phyloP scores from a whole-genome alignment of 768 basidiomycete genomes.

The Tephrocybe sp. region DNA sequence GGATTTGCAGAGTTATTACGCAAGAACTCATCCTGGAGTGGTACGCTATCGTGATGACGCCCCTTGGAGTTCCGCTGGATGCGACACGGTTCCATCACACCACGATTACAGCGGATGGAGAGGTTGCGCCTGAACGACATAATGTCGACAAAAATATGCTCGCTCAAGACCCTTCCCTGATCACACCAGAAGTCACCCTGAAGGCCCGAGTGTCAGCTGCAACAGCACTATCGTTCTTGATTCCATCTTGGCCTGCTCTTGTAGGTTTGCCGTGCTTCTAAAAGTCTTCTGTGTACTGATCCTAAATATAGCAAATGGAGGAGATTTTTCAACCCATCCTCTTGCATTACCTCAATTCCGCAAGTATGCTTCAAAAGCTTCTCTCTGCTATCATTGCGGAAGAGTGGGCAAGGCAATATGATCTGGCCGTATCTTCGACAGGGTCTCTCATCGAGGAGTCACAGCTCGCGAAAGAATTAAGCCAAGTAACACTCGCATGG shows the following conservation, averaged over 20 bases:
- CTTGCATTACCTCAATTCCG: slow-evolving; percentile 76
- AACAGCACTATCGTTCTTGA: slow-evolving; percentile 69
- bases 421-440: slow-evolving; percentile 25
- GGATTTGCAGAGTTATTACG: slow-evolving; percentile 51
- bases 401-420: slow-evolving; percentile 80
- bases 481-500: slow-evolving; percentile 62
- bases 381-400: slow-evolving; percentile 82
- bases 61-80: slow-evolving; percentile 79
- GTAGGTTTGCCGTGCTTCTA: slow-evolving; percentile 33
- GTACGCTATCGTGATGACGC: slow-evolving; percentile 88
- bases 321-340: slow-evolving; percentile 75
- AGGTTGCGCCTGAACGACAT: slow-evolving; percentile 62
- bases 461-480: slow-evolving; percentile 63
- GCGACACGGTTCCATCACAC: slow-evolving; percentile 65
- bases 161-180: slow-evolving; percentile 81
- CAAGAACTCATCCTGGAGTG: slow-evolving; percentile 71
- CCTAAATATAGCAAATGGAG: slow-evolving; percentile 38
- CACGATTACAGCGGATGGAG: slow-evolving; percentile 44
- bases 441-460: slow-evolving; percentile 52
- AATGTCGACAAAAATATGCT: slow-evolving; percentile 98
- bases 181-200: slow-evolving; percentile 71
- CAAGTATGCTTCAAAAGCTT: slow-evolving; percentile 89
- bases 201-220: slow-evolving; percentile 79
- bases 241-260: slow-evolving; percentile 63
- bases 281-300: neutral